Conservation (phyloP, 164 flowering plant species). For the Berberis thunbergii region DNA sequence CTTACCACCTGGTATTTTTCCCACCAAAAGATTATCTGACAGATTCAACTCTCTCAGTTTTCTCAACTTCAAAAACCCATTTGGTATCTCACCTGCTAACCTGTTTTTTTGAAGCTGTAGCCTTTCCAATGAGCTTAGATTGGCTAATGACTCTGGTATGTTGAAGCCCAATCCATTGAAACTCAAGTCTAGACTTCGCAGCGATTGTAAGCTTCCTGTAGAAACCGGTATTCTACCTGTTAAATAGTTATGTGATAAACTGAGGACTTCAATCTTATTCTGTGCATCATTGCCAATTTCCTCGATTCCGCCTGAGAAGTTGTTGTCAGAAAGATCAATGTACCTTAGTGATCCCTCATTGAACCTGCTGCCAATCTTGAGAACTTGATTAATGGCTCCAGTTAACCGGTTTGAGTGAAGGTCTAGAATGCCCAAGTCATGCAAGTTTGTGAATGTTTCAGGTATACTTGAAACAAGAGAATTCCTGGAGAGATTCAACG, state of each 20-base stretch:
- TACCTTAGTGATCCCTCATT: slow-evolving; percentile 34
- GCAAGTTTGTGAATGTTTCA: slow-evolving; percentile 28
- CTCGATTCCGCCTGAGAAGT: slow-evolving; percentile 32
- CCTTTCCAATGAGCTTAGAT: slow-evolving; percentile 28
- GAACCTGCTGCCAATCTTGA: slow-evolving; percentile 26
- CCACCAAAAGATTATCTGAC: slow-evolving; percentile 48
- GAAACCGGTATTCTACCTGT: slow-evolving; percentile 34
- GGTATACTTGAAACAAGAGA: slow-evolving; percentile 38
- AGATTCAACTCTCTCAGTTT: slow-evolving; percentile 42
- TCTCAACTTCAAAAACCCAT: slow-evolving; percentile 34
- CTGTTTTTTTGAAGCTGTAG: slow-evolving; percentile 48
- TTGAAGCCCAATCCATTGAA: slow-evolving; percentile 28
- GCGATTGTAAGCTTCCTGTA: slow-evolving; percentile 24
- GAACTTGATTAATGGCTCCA: slow-evolving; percentile 31
- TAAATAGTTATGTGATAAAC: slow-evolving; percentile 38
- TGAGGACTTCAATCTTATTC: slow-evolving; percentile 23
- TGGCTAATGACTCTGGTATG: slow-evolving; percentile 37
- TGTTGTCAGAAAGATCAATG: slow-evolving; percentile 47
- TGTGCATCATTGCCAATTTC: slow-evolving; percentile 29
- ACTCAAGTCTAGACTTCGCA: slow-evolving; percentile 44
- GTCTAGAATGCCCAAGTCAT: slow-evolving; percentile 38
- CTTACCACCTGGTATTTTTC: slow-evolving; percentile 48
- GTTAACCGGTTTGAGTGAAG: slow-evolving; percentile 48
- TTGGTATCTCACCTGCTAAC: slow-evolving; percentile 49
- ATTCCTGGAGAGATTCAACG: slow-evolving; percentile 47